Evolutionary conservation across 2,329 filamentous ascomycete genomes (phyloP), one percentile per base, ranked within the genome.

Genomic region (Colletotrichum sublineola): DNA sequence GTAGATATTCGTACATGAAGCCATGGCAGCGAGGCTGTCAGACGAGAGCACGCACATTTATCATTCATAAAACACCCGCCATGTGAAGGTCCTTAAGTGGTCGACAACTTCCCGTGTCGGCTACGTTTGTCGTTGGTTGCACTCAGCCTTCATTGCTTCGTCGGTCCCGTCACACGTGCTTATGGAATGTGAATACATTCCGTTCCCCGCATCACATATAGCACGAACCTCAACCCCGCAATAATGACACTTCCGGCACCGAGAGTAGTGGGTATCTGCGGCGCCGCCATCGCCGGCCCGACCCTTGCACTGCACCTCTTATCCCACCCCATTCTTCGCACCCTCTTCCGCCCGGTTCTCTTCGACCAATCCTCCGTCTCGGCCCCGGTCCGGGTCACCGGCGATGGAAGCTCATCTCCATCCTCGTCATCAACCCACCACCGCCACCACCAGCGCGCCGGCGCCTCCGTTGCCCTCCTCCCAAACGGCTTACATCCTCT

Each of bases 401-500:
- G 9, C 20, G 53, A 14, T 12, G 53, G 20, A 20, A 38, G 18
- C 53, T 38, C 20, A 2, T n/a, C 50, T 18, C n/a, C 14, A 52
- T 9, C 50, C 50, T 31, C 50, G 6, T 24, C 24, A 14, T 31
- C 50, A 52, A 31, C 53, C 53, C 14, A 5, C 29, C 53, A 46
- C 42, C 42, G 18, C 18, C 42, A 55, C 9, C 52, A 36, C 31
- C 53, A 55, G 63, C 74, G 73, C 36, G 73, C 74, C 24, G 76
- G 76, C 38, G 76, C 75, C 52, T 76, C 76, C 4, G 76, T 77
- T 6, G 73, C 74, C 20, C 71, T 77, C 52, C 76, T 77, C 15
- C 65, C 76, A 11, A 77, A 77, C 46, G 76, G 76, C 11, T 56
- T 78, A 18, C 75, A 76, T 42, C 74, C 75, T 5, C 62, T 77